Percentiles rank a stretch among this genome's conserved stretches.
These are phyloP conservation scores for Meyerozyma guilliermondii DNA, from an alignment of 1,139 yeast genomes.

Conservation along the genomic window DNA sequence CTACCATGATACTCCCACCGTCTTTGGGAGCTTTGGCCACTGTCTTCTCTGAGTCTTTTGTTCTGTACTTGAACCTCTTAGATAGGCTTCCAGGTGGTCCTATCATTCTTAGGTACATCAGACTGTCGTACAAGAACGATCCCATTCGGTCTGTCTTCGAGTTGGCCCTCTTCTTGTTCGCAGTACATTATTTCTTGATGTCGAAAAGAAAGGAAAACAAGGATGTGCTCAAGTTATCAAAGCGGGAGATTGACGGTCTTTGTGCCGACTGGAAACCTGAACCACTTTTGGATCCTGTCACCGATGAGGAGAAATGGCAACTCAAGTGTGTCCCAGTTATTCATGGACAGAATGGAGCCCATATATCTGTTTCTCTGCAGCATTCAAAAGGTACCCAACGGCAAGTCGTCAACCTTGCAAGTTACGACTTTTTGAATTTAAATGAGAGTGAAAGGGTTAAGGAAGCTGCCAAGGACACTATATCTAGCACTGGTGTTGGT, in stretches of 20 bases:
- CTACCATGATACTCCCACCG: conserved; percentile 22
- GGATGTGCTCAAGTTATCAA: conserved; percentile 60
- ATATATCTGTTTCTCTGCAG: conserved; percentile 24
- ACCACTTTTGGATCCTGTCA: conserved; percentile 59
- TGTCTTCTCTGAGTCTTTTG: conserved; percentile 31
- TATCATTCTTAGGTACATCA: conserved; percentile 68
- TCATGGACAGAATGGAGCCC: conserved; percentile 51
- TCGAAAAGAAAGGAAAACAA: conserved; percentile 78
- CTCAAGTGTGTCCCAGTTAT: conserved; percentile 60
- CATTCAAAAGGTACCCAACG: conserved; percentile 12
- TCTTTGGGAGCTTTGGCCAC: conserved; percentile 35
- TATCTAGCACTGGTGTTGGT: conserved; percentile 83
- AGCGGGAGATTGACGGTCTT: conserved; percentile 73
- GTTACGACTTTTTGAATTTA: conserved; percentile 59
- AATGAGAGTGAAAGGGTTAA: conserved; percentile 43
- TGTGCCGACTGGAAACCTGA: conserved; percentile 91
- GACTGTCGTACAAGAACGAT: conserved; percentile 88
- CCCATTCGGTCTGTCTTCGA: conserved; percentile 88
- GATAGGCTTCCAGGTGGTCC: conserved; percentile 74
- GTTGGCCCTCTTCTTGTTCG: conserved; percentile 72
- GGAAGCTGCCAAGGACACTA: conserved; percentile 53
- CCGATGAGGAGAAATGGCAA: conserved; percentile 55
- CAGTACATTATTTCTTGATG: conserved; percentile 76
- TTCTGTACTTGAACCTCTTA: conserved; percentile 31
- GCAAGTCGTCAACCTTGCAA: conserved; percentile 55